A percentile compares a stretch with the other conserved stretches of the same genome.
Conservation (phyloP, 257 asterid genomes). For the Ajuga chamaepitys region DNA sequence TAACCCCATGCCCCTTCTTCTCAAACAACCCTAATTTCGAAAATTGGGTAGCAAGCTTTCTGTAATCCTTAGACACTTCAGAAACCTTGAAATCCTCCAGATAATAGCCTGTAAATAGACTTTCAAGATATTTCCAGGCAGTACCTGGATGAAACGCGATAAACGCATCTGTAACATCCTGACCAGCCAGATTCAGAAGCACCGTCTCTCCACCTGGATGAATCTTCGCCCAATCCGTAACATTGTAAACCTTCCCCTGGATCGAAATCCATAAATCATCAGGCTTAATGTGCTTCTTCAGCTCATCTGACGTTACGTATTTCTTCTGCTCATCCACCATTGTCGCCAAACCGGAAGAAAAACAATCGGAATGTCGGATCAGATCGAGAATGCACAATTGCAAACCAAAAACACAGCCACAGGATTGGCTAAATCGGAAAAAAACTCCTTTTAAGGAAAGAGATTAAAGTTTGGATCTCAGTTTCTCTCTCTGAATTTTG, state of each 20-base stretch:
- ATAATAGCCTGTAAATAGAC: slow-evolving; percentile 27
- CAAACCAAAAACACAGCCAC: not conserved
- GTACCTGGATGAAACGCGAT: slow-evolving; percentile 43
- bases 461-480: no score
- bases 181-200: slow-evolving; percentile 37
- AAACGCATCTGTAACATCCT: slow-evolving; percentile 54
- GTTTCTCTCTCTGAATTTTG: no score
- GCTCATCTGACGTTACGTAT: slow-evolving; percentile 35
- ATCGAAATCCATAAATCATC: slow-evolving; percentile 47
- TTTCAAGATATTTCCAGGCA: slow-evolving; percentile 31
- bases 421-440: no score
- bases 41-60: slow-evolving; percentile 25
- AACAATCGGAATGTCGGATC: not conserved
- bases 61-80: slow-evolving; percentile 33
- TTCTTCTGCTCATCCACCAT: slow-evolving; percentile 29
- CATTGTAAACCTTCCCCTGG: slow-evolving; percentile 49
- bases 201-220: slow-evolving; percentile 50
- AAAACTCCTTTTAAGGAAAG: no score
- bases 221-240: slow-evolving; percentile 35
- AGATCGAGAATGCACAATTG: not conserved
- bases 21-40: slow-evolving; percentile 36
- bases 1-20: slow-evolving; percentile 38
- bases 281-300: slow-evolving; percentile 32
- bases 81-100: slow-evolving; percentile 30
- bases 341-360: not conserved